phyloP scores from a whole-genome alignment of 2,329 filamentous ascomycete species.

The Fusarium continuum region DNA sequence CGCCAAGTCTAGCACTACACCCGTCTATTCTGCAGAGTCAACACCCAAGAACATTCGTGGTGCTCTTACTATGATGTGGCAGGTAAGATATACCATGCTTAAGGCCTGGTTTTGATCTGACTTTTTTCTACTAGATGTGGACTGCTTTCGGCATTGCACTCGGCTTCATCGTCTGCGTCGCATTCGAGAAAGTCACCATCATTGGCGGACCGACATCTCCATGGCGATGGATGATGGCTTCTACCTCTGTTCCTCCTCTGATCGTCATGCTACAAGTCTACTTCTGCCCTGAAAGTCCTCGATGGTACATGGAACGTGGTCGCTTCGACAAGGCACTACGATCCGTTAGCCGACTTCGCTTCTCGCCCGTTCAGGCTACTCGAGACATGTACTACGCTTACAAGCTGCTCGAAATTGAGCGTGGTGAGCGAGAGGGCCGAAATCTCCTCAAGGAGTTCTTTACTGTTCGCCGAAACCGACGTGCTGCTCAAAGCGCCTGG shows the following conservation, averaged over 20 bases:
- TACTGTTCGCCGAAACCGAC: slow-evolving; percentile 49
- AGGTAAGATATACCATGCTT: neutral
- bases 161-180: slow-evolving; percentile 52
- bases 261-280: slow-evolving; percentile 62
- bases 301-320: slow-evolving; percentile 63
- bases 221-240: slow-evolving; percentile 56
- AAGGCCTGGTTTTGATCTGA: fast-evolving
- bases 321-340: slow-evolving; percentile 55
- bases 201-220: slow-evolving; percentile 48
- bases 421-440: slow-evolving; percentile 40
- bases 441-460: slow-evolving; percentile 51
- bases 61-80: slow-evolving; percentile 53
- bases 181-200: slow-evolving; percentile 43
- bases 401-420: slow-evolving; percentile 48
- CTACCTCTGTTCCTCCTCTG: slow-evolving; percentile 62
- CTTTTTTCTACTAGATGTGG: slow-evolving; percentile 31
- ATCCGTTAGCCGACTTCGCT: slow-evolving; percentile 57
- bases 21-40: slow-evolving; percentile 50
- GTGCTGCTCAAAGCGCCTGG: slow-evolving; percentile 50
- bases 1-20: slow-evolving; percentile 49
- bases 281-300: slow-evolving; percentile 62
- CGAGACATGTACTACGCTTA: slow-evolving; percentile 62
- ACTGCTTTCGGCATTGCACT: slow-evolving; percentile 51
- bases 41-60: slow-evolving; percentile 52
- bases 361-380: slow-evolving; percentile 58